Base-by-base conservation (phyloP, 345 rosid genomes). In the Eutrema japonicum region DNA sequence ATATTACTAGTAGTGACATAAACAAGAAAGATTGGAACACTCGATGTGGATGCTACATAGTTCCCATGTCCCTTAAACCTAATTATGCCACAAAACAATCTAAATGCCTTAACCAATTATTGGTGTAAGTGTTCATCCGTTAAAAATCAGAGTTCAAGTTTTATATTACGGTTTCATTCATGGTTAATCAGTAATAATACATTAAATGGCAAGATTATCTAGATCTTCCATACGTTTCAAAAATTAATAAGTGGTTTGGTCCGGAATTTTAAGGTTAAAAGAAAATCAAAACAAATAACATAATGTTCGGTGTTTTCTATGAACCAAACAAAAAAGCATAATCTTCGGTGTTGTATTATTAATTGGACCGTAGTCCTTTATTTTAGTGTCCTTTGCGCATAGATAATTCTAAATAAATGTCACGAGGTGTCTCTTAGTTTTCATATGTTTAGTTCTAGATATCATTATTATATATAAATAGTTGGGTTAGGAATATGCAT, bases 401-500 rank as follows among this genome's bases (percentile, higher is more conserved):
- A 10, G 48, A 64, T 73, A 73, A 50, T 53, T 64, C 4, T 55
- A 54, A 9, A 54, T 35, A 73, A 72, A 42, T 43, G 55, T 26
- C 47, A 72, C n/a, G 11, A 70, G 49, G 42, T 50, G 35, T 72
- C 68, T 26, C 53, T 29, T 52, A 35, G 49, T 64, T 53, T 41
- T 62, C 27, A 71, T 16, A 61, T 59, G 43, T 18, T 16, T 41
- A 4, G 37, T 51, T 63, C 9, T 41, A 52, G 50, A 54, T 64
- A 73, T 65, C 27, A 60, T 55, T 47, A 30, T 26, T 47, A 30
- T 26, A 26, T 32, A 73, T 45, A 18, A 22, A 16, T 16, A 41
- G 35, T 43, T 63, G 47, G 40, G 58, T 9, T 72, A 40, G 61
- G 14, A 72, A 63, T 36, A 52, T 27, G 4, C 30, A 29, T 18